Conservation (phyloP, 2,329 filamentous ascomycete genomes). For the Cordyceps farinosa region DNA sequence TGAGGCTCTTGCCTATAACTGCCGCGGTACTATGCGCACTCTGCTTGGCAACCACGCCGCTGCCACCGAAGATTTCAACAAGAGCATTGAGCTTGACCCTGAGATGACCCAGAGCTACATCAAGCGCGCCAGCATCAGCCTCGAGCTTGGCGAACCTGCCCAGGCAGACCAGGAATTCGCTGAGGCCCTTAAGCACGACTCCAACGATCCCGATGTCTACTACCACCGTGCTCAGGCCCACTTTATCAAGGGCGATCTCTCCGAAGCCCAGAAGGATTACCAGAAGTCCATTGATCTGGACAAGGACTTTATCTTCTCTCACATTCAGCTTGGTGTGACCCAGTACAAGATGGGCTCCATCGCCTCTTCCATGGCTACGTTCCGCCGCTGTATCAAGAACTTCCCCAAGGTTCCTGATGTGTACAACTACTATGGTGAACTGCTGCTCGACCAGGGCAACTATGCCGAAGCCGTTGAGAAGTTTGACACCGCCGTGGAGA, state of each 20-base stretch:
- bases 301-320: slow-evolving; percentile 95
- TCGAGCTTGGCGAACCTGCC: slow-evolving; percentile 87
- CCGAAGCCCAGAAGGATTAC: slow-evolving; percentile 94
- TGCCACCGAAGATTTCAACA: slow-evolving; percentile 81
- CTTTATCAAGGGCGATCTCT: slow-evolving; percentile 94
- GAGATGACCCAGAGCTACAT: slow-evolving; percentile 94
- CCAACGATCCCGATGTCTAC: slow-evolving; percentile 91
- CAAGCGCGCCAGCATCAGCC: slow-evolving; percentile 96
- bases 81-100: slow-evolving; percentile 87
- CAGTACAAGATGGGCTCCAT: slow-evolving; percentile 99
- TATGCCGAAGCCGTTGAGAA: slow-evolving; percentile 94
- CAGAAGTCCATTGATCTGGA: slow-evolving; percentile 98
- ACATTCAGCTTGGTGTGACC: slow-evolving; percentile 97
- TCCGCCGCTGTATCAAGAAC: slow-evolving; percentile 96
- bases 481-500: slow-evolving; percentile 97
- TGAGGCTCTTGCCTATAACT: slow-evolving; percentile 91
- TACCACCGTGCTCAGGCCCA: slow-evolving; percentile 98
- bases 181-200: slow-evolving; percentile 78
- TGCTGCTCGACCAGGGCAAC: slow-evolving; percentile 94
- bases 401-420: slow-evolving; percentile 95
- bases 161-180: slow-evolving; percentile 85
- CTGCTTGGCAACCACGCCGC: slow-evolving; percentile 82
- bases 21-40: slow-evolving; percentile 94
- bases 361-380: slow-evolving; percentile 96
- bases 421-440: slow-evolving; percentile 99